phyloP scores from a whole-genome alignment of 2,329 filamentous ascomycete genomes.

The Dactylellina sp. region DNA sequence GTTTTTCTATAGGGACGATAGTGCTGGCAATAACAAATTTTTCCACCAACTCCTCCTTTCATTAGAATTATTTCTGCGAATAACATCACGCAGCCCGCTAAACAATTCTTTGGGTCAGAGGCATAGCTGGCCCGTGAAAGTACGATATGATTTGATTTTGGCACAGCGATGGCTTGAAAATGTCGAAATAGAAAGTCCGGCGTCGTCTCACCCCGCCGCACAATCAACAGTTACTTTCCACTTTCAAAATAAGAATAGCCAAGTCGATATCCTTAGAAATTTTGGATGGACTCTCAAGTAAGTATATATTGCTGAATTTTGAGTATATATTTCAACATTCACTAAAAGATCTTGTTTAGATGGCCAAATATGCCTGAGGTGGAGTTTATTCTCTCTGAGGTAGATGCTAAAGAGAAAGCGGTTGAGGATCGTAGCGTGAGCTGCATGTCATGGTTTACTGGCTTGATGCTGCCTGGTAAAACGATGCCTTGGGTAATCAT shows the following conservation, averaged over 20 bases:
- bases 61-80: conserved; percentile 77
- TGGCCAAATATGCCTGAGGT: conserved; percentile 79
- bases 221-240: conserved; percentile 72
- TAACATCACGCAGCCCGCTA: conserved; percentile 65
- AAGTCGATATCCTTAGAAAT: conserved; percentile 75
- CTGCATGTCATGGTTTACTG: conserved; percentile 81
- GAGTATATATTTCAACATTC: neutral
- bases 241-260: conserved; percentile 74
- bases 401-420: conserved; percentile 66
- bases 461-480: conserved; percentile 77
- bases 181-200: conserved; percentile 74
- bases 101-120: conserved; percentile 66
- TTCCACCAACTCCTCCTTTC: conserved; percentile 82
- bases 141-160: conserved; percentile 79
- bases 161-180: conserved; percentile 79
- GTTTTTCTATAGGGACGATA: conserved; percentile 74
- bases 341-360: conserved; percentile 50
- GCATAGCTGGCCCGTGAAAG: conserved; percentile 75
- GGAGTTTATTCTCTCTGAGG: conserved; percentile 72
- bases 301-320: conserved; percentile 37
- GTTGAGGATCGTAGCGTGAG: conserved; percentile 75
- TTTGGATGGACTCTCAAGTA: conserved; percentile 77
- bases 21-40: conserved; percentile 73
- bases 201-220: conserved; percentile 67
- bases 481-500: conserved; percentile 80